Percentiles rank a stretch among this genome's conserved stretches.
Evolutionary conservation across 805 yeast species (phyloP).

Genomic region (Candida bentonensis): DNA sequence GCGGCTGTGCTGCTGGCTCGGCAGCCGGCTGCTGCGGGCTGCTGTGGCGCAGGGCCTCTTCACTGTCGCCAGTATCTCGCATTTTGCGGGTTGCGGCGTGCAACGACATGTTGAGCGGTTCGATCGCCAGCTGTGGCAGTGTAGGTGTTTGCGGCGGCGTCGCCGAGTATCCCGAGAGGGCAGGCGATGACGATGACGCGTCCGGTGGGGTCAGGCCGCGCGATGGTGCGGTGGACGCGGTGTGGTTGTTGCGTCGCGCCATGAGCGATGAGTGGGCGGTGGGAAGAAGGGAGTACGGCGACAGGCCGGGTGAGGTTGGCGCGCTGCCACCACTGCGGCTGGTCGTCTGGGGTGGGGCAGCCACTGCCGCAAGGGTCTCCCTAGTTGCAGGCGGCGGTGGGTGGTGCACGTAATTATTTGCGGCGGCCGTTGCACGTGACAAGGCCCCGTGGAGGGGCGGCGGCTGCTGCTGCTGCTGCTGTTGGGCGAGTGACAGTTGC

Average conservation of each 20-base stretch:
- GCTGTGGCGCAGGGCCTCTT: not conserved
- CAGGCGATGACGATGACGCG: not conserved
- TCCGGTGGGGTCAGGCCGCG: not conserved
- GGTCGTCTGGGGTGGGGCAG: no score
- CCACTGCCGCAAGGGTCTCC: no score
- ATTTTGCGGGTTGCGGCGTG: not conserved
- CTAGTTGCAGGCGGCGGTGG: not conserved
- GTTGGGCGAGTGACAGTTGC: not conserved
- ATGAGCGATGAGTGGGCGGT: not conserved
- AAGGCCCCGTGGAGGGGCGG: not conserved
- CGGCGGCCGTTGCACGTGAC: not conserved
- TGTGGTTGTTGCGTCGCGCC: not conserved
- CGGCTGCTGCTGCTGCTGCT: not conserved
- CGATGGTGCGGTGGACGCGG: no score
- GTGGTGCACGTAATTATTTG: not conserved
- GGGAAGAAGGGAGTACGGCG: not conserved
- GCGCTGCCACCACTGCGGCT: no score
- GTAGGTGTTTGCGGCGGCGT: conserved; percentile 1
- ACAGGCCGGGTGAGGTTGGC: no score
- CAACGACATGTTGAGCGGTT: conserved; percentile 1
- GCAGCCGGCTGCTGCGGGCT: not conserved
- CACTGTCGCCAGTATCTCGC: not conserved
- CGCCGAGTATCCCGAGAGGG: not conserved
- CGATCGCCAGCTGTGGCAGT: not conserved
- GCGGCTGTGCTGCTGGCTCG: not conserved